phyloP scores from a whole-genome alignment of 2,329 filamentous ascomycete species.

The Claviceps africana region DNA sequence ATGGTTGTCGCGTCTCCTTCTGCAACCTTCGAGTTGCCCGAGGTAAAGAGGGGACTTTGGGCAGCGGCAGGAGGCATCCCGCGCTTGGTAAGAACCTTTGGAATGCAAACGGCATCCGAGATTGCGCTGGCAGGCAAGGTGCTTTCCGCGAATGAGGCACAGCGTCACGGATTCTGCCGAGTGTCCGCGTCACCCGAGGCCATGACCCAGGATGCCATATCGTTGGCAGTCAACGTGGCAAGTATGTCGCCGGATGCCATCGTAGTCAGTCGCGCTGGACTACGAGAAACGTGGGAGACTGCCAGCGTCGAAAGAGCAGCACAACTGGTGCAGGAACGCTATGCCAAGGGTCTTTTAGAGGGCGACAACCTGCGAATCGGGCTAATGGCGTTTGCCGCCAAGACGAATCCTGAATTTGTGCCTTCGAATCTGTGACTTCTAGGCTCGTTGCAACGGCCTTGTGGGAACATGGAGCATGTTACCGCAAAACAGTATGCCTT shows the following conservation, averaged over 20 bases:
- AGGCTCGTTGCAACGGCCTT: background rate
- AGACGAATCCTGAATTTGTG: conserved; percentile 33
- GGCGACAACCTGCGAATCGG: conserved; percentile 36
- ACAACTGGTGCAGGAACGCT: conserved; percentile 27
- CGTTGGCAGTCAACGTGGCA: conserved; percentile 21
- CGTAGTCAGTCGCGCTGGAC: conserved; percentile 24
- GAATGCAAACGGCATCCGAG: conserved; percentile 34
- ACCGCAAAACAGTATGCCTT: no score
- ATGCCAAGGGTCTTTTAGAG: conserved; percentile 23
- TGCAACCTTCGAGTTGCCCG: conserved; percentile 38
- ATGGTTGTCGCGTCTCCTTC: conserved; percentile 37
- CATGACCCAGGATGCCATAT: conserved; percentile 22
- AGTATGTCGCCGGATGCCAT: conserved; percentile 22
- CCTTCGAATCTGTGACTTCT: conserved; percentile 28
- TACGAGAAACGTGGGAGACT: conserved; percentile 25
- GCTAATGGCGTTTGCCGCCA: conserved; percentile 35
- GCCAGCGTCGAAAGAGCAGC: conserved; percentile 25
- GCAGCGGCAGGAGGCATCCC: conserved; percentile 38
- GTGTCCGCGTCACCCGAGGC: conserved; percentile 24
- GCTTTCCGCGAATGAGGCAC: conserved; percentile 27
- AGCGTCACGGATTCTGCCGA: conserved; percentile 14
- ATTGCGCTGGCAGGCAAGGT: conserved; percentile 33
- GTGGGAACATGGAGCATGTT: no score
- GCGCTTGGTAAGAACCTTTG: conserved; percentile 30
- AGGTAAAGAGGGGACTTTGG: conserved; percentile 39